Conservation (phyloP, 805 yeast genomes). For the Candida pini region DNA sequence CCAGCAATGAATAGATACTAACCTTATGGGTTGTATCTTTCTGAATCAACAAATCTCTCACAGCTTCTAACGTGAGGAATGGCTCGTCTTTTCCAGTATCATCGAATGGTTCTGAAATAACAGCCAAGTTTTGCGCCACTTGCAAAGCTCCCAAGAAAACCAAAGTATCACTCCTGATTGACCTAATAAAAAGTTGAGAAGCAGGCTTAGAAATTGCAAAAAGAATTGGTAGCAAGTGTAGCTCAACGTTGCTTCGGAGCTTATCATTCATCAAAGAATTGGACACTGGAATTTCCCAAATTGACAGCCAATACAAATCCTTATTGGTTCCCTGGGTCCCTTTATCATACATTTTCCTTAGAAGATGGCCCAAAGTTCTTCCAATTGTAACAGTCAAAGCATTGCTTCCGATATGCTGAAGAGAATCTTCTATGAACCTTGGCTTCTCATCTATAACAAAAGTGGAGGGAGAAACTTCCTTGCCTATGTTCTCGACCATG, state of each 20-base stretch:
- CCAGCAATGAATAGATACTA: conserved; percentile 53
- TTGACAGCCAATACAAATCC: conserved; percentile 38
- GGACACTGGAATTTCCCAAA: conserved; percentile 44
- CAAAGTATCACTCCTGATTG: conserved; percentile 24
- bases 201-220: conserved; percentile 47
- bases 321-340: conserved; percentile 9
- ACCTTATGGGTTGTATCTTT: conserved; percentile 37
- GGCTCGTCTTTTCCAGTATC: conserved; percentile 26
- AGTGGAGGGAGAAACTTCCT: conserved; percentile 36
- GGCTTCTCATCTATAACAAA: conserved; percentile 41
- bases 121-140: conserved; percentile 57
- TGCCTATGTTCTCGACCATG: conserved; percentile 50
- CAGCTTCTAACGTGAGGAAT: conserved; percentile 21
- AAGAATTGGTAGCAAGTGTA: conserved; percentile 58
- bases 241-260: conserved; percentile 43
- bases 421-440: conserved; percentile 39
- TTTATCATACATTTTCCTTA: conserved; percentile 29
- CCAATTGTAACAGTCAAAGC: conserved; percentile 64
- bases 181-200: conserved; percentile 24
- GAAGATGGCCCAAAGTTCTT: conserved; percentile 43
- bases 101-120: conserved; percentile 45
- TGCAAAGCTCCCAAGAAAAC: conserved; percentile 50
- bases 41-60: conserved; percentile 41
- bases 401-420: conserved; percentile 46
- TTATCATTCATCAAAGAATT: conserved; percentile 28